Evolutionary conservation across 2,329 filamentous ascomycete species (phyloP), one percentile per base, ranked within the genome.

Genomic region (Ophiognomonia clavigignenti-juglandacearum): DNA sequence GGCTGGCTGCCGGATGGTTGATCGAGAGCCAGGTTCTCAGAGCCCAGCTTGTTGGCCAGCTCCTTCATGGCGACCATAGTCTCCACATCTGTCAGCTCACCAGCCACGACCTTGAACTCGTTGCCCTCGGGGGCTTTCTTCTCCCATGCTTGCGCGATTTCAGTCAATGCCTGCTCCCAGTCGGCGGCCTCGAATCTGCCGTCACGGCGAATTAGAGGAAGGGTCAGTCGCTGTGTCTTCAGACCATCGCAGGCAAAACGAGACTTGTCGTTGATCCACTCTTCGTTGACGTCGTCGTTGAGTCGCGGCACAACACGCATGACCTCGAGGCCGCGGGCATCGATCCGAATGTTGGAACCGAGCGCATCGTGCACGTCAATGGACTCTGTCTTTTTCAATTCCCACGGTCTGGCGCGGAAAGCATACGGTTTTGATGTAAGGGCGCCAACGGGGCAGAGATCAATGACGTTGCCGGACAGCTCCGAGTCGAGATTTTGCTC

Each of bases 261-360:
- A 34, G 89, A 85, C 78, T 97, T 98, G 75, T 98, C 93, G 70
- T 97, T 93, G 67, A 98, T 97, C 93, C 93, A 98, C 70, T 98
- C 93, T 73, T 98, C 93, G 68, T 98, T 98, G 60, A 98, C 83
- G 60, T 97, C 91, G 64, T 98, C 93, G 66, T 98, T 98, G 52
- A 98, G 77, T 59, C 93, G 82, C 50, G 93, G 93, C 14, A 96
- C 65, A 51, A 98, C 78, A 59, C 93, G 85, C 91, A 98, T 96
- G 43, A 98, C 92, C 71, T 97, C 91, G 56, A 96, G 75, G 50
- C 93, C 93, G 61, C 93, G 83, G 48, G 90, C 86, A 70, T 98
- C 93, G 37, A 97, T 84, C 37, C 93, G 85, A 60, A 98, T 95
- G 66, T 95, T 95, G 49, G 92, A 96, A 51, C 93, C 93, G 52